Base-by-base conservation (phyloP, 2,329 filamentous ascomycete species). In the Neopestalotiopsis sp. region DNA sequence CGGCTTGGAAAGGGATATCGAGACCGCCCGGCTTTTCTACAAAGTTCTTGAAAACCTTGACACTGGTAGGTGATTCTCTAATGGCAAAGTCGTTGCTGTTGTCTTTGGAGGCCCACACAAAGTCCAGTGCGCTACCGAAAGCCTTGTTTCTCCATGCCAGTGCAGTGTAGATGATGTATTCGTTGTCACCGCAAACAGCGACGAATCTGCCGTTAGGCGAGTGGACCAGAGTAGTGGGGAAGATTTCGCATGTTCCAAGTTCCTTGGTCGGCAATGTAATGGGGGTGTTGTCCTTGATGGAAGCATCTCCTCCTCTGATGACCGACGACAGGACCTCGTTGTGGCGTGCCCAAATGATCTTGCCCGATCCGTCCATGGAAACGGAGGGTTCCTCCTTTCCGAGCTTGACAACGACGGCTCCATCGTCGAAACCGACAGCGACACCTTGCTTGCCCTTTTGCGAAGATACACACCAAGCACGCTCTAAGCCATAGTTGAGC, bases 41-140 rank as follows among this genome's bases (percentile, higher is more conserved):
- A 84, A 99, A 98, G 82, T 98, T 98, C 82, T 96, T 95, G 87
- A 96, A 98, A 45, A 98, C 90, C 86, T 98, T 98, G 76, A 99
- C 94, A 76, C 93, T 97, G 63, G 95, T 97, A 34, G 92, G 84
- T 4, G 95, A 98, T 82, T 99, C 96, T 45, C 96, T 92, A 75
- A 99, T 98, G 52, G 96, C 96, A 78, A 97, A 98, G 80, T 99
- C 96, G 80, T 98, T 98, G 84, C 94, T 97, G 82, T 98, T 97
- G 69, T 98, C 95, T 82, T 97, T 98, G 59, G 93, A 94, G 0
- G 92, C 95, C 96, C 96, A 99, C 12, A 93, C 95, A 80, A 99
- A 99, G 82, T 99, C 96, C 66, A 98, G 84, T 6, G 95, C 96
- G 56, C 94, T 95, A 28, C 96, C 96, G 77, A 99, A 99, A 3